Evolutionary conservation across 257 asterid genomes (phyloP).

Genomic region (Solanum stenotomum): DNA sequence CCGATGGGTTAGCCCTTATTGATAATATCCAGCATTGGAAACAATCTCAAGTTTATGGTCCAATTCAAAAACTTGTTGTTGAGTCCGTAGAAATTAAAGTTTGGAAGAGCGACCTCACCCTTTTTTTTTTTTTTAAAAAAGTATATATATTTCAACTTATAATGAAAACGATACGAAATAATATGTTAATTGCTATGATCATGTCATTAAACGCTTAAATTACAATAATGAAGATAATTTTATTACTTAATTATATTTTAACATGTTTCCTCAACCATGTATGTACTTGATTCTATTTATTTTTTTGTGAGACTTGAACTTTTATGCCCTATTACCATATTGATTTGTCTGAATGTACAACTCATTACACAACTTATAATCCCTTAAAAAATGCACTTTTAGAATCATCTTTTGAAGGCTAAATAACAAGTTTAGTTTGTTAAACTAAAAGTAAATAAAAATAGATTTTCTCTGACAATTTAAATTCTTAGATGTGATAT

Average conservation of each 20-base stretch:
- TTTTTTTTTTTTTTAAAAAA: too few relatives aligned
- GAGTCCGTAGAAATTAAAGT: too few relatives aligned
- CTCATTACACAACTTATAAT: not conserved
- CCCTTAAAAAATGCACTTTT: not conserved
- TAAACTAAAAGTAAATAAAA: not conserved
- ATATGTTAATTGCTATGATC: not conserved
- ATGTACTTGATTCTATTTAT: not conserved
- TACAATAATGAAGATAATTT: not conserved
- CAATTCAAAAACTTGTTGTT: too few relatives aligned
- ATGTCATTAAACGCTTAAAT: not conserved
- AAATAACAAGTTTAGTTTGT: not conserved
- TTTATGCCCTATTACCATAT: not conserved
- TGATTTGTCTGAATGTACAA: not conserved
- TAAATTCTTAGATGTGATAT: not conserved
- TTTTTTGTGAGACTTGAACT: not conserved
- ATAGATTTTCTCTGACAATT: not conserved
- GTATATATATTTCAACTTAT: too few relatives aligned
- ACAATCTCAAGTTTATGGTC: not conserved
- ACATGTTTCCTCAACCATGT: not conserved
- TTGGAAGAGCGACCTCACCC: too few relatives aligned
- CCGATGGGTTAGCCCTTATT: too few relatives aligned
- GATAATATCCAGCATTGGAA: not conserved
- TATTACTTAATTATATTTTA: not conserved
- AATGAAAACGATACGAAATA: not conserved
- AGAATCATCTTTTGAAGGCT: not conserved